Percentiles rank a stretch among this genome's conserved stretches.
Conservation (phyloP, 345 rosid genomes). For the Cardamine occulta region DNA sequence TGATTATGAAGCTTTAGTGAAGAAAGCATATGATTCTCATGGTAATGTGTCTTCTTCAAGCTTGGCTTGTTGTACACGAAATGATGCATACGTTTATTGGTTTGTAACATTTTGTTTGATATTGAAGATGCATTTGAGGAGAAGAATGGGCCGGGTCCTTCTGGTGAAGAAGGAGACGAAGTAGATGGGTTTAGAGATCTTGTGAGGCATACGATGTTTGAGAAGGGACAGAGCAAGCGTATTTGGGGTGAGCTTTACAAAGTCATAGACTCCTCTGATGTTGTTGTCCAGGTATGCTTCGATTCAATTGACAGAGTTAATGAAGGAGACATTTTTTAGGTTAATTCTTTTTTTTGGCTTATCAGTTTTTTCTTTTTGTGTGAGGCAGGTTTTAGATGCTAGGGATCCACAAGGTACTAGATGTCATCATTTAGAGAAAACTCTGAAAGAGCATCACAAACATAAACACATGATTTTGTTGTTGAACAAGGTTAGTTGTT, state of each 20-base stretch:
- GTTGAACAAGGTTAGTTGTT: slow-evolving; percentile 74
- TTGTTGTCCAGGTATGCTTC: slow-evolving; percentile 76
- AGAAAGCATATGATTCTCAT: slow-evolving; percentile 83
- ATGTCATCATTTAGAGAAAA: slow-evolving; percentile 84
- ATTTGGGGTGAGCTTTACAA: slow-evolving; percentile 99
- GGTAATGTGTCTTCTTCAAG: slow-evolving; percentile 49
- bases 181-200: slow-evolving; percentile 86
- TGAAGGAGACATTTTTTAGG: neutral
- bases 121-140: slow-evolving; percentile 69
- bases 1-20: slow-evolving; percentile 76
- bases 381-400: slow-evolving; percentile 89
- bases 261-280: slow-evolving; percentile 96
- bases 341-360: neutral
- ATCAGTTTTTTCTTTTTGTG: neutral
- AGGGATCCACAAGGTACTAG: slow-evolving; percentile 96
- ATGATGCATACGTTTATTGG: neutral
- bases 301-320: neutral
- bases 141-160: slow-evolving; percentile 49
- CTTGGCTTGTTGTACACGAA: neutral
- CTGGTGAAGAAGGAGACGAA: slow-evolving; percentile 59
- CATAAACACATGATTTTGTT: slow-evolving; percentile 91
- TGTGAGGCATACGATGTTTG: slow-evolving; percentile 95
- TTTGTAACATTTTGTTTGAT: slow-evolving; percentile 7
- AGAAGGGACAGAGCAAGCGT: slow-evolving; percentile 98
- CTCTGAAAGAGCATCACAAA: slow-evolving; percentile 88